Conservation (phyloP, 2,329 filamentous ascomycete species). For the Madurella mycetomatis region DNA sequence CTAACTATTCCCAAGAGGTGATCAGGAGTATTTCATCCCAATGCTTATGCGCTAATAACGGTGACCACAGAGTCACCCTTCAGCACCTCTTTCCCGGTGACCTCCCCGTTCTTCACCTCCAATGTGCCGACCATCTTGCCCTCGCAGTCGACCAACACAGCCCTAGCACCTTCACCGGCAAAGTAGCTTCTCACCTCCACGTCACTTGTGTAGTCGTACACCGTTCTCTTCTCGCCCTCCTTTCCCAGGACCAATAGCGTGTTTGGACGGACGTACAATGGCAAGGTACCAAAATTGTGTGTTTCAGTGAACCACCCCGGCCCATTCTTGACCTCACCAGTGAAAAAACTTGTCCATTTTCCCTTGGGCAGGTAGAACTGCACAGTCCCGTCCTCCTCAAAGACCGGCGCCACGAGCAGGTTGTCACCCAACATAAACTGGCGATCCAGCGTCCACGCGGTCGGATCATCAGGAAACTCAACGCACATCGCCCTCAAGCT, state of each 20-base stretch:
- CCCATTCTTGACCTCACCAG: constrained; percentile 45
- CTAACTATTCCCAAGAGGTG: no score
- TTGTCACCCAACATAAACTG: constrained; percentile 69
- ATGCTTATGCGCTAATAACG: background rate
- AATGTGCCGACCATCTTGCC: constrained; percentile 40
- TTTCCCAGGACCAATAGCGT: constrained; percentile 45
- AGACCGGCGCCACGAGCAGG: constrained; percentile 61
- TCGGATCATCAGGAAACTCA: constrained; percentile 68
- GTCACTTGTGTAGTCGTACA: constrained; percentile 45
- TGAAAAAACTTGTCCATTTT: constrained; percentile 46
- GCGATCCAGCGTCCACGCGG: constrained; percentile 61
- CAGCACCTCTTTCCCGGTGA: constrained; percentile 37
- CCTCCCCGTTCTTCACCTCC: constrained; percentile 36
- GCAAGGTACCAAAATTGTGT: constrained; percentile 55
- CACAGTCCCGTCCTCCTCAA: constrained; percentile 57
- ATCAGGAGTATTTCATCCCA: background rate
- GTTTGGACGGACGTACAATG: constrained; percentile 54
- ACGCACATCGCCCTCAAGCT: constrained; percentile 62
- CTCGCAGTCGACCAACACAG: constrained; percentile 40
- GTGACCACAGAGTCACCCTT: constrained; percentile 30
- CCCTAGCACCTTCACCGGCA: constrained; percentile 37
- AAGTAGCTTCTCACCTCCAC: constrained; percentile 47
- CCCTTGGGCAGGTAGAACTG: constrained; percentile 60
- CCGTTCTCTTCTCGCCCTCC: constrained; percentile 36
- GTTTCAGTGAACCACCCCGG: constrained; percentile 57